Conservation (phyloP, 2,329 filamentous ascomycete species). For the Penicillium freii region DNA sequence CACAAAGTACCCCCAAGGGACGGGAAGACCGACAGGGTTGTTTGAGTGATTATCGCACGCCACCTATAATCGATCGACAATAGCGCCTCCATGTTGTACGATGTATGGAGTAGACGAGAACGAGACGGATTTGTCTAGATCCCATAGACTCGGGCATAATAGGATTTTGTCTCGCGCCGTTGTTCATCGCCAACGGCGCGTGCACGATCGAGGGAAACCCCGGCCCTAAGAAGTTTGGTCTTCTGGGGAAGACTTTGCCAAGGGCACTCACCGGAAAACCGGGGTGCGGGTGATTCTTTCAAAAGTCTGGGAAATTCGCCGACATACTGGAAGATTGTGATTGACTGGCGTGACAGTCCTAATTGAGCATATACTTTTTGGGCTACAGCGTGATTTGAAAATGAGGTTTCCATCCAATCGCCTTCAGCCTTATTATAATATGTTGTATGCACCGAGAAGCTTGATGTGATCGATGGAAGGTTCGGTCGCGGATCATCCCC, state of each 20-base stretch:
- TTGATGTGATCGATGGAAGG: constrained; percentile 3
- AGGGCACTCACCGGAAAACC: constrained; percentile 4
- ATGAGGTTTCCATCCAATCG: constrained; percentile 1
- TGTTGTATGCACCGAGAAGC: constrained; percentile 2
- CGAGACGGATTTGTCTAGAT: background rate
- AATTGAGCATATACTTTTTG: background rate
- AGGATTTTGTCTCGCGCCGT: background rate
- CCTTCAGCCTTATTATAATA: background rate
- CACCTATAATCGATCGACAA: background rate
- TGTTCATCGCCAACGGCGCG: constrained; percentile 5
- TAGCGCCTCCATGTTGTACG: background rate
- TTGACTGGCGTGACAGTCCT: background rate
- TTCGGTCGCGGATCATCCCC: constrained; percentile 4
- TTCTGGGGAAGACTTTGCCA: constrained; percentile 6
- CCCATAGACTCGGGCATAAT: background rate
- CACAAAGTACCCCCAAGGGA: constrained; percentile 4
- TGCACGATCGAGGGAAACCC: constrained; percentile 7
- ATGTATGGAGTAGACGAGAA: background rate
- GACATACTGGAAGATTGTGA: background rate
- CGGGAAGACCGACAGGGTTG: background rate
- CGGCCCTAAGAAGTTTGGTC: background rate
- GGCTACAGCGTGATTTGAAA: background rate
- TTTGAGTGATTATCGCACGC: background rate
- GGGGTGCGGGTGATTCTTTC: background rate
- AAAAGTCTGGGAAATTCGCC: background rate